Conservation (phyloP, 805 yeast genomes). For the Wickerhamomyces xylosicus region DNA sequence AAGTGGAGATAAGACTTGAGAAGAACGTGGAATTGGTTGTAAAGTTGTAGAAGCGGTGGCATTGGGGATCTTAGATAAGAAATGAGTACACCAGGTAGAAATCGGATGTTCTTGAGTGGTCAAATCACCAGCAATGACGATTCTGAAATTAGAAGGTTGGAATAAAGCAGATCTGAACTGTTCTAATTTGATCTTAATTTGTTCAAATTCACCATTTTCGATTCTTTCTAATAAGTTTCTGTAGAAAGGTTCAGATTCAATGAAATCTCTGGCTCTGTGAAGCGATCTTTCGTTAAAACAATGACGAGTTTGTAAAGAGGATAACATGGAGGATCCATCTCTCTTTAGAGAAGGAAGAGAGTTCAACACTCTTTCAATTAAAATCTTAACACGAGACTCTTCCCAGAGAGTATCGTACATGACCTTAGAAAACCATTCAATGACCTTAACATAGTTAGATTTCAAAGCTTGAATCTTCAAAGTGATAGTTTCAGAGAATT, state of each 20-base stretch:
- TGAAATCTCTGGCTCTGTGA: constrained; percentile 52
- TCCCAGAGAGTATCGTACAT: constrained; percentile 64
- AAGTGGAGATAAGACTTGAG: constrained; percentile 39
- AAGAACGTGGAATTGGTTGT: constrained; percentile 40
- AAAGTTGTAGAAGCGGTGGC: constrained; percentile 1
- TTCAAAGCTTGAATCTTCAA: constrained; percentile 52
- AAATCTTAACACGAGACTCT: constrained; percentile 54
- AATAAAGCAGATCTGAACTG: constrained; percentile 41
- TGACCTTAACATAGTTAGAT: constrained; percentile 53
- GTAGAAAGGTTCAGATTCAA: constrained; percentile 52
- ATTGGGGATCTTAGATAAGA: constrained; percentile 12
- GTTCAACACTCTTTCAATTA: constrained; percentile 31
- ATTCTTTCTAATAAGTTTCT: constrained; percentile 37
- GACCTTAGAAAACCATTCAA: constrained; percentile 66
- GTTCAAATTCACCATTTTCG: constrained; percentile 40
- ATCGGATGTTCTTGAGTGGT: constrained; percentile 42
- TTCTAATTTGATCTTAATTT: constrained; percentile 41
- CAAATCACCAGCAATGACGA: constrained; percentile 65
- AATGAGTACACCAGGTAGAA: constrained; percentile 39
- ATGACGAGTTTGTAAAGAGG: constrained; percentile 46
- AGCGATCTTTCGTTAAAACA: constrained; percentile 51
- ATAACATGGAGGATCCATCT: constrained; percentile 44
- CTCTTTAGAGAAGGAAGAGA: constrained; percentile 31
- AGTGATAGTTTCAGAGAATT: constrained; percentile 56
- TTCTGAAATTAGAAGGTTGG: constrained; percentile 47